Base-by-base conservation (phyloP, 2,329 filamentous ascomycete genomes). In the Hymenoscyphus fraxineus region DNA sequence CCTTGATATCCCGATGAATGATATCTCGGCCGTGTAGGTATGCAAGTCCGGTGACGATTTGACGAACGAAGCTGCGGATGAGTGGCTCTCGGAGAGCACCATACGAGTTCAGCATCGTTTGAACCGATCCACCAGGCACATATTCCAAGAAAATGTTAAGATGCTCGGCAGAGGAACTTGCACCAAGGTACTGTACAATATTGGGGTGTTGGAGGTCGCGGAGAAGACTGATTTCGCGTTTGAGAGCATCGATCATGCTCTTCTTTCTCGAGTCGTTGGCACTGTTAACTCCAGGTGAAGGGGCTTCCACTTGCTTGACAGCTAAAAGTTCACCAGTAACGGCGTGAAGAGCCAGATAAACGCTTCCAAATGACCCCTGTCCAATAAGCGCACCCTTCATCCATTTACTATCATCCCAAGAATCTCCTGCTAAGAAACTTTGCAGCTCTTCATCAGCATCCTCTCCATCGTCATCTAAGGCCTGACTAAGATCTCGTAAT, bases 141-240 rank as follows among this genome's bases (percentile, higher is more conserved):
- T 99, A 99, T 78, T 99, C 95, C 75, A 99, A 88, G 87, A 99
- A 99, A 90, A 99, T 99, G 80, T 99, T 99, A 73, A 99, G 87
- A 76, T 94, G 89, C 63, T 93, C 89, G 19, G 92, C 87, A 67
- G 96, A 95, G 9, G 92, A 94, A 73, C 93, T 94, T 71, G 93
- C 97, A 66, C 95, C 95, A 7, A 99, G 87, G 75, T 99, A 99
- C 76, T 97, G 95, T 76, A 99, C 95, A 75, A 99, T 98, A 76
- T 99, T 98, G 63, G 92, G 87, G 74, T 99, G 95, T 74, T 96
- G 93, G 59, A 99, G 87, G 71, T 97, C 95, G 68, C 95, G 91
- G 51, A 99, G 84, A 61, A 99, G 86, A 67, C 90, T 91, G 76
- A 99, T 99, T 79, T 99, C 95, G 71, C 94, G 92, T 81, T 98